phyloP scores from a whole-genome alignment of 306 rosid species.

The Quercus engelmannii region DNA sequence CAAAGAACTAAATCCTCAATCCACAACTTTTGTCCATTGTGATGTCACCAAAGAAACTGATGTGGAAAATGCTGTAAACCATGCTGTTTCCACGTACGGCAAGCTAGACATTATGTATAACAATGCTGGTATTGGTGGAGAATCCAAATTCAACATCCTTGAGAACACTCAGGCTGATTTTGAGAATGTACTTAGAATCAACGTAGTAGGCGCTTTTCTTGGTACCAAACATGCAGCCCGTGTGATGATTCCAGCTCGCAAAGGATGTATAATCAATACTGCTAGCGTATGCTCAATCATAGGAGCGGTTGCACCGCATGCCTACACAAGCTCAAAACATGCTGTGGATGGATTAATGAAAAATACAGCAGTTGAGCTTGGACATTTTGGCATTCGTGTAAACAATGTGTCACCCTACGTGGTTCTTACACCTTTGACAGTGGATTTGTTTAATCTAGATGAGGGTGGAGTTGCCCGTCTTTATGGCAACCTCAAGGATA shows the following conservation, averaged over 20 bases:
- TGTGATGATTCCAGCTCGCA: background rate
- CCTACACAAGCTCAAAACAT: constrained; percentile 41
- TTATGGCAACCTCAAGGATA: constrained; percentile 30
- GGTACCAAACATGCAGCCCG: constrained; percentile 43
- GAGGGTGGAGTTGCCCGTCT: constrained; percentile 4
- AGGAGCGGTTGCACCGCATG: constrained; percentile 36
- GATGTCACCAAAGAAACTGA: constrained; percentile 40
- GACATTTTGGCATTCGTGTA: constrained; percentile 41
- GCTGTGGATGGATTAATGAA: constrained; percentile 34
- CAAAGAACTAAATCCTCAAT: too few species aligned
- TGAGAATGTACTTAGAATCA: constrained; percentile 34
- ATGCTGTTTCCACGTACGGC: constrained; percentile 25
- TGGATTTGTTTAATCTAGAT: constrained; percentile 17
- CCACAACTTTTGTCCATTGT: constrained; percentile 36
- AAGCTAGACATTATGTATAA: constrained; percentile 51
- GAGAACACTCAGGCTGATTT: constrained; percentile 9
- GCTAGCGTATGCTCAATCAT: constrained; percentile 27
- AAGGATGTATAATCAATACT: constrained; percentile 38
- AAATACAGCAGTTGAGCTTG: constrained; percentile 45
- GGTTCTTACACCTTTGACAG: constrained; percentile 33
- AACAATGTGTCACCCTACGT: constrained; percentile 41
- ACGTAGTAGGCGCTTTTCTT: constrained; percentile 31
- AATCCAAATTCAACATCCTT: too few species aligned
- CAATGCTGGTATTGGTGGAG: background rate
- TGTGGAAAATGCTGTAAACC: constrained; percentile 16